Evolutionary conservation across 2,329 filamentous ascomycete species (phyloP).

Genomic region (Aspergillus glaucus): DNA sequence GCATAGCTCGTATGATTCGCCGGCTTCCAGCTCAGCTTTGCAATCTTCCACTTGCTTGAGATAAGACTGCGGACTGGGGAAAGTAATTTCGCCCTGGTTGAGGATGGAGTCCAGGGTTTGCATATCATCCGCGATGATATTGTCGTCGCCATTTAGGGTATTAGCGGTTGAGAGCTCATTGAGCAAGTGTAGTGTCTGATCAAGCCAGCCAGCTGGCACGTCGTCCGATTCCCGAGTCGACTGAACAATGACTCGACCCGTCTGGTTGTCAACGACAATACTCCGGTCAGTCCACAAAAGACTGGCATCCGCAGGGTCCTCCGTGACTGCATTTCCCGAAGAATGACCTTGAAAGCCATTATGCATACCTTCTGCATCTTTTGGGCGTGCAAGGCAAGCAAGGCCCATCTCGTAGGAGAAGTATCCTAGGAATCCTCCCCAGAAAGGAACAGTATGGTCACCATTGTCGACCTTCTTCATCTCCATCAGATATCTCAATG

Average conservation of each 20-base stretch:
- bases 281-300: slow-evolving; percentile 72
- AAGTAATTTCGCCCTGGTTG: slow-evolving; percentile 20
- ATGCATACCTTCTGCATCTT: slow-evolving; percentile 9
- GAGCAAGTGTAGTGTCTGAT: slow-evolving; percentile 21
- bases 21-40: slow-evolving; percentile 65
- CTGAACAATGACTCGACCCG: slow-evolving; percentile 60
- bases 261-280: slow-evolving; percentile 67
- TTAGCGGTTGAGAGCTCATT: slow-evolving; percentile 11
- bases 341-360: slow-evolving; percentile 18
- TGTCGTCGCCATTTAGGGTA: slow-evolving; percentile 2
- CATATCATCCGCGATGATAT: slow-evolving; percentile 8
- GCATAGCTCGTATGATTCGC: slow-evolving; percentile 81
- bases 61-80: slow-evolving; percentile 48
- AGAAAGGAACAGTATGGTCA: slow-evolving; percentile 51
- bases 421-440: slow-evolving; percentile 79
- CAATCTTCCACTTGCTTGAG: slow-evolving; percentile 61
- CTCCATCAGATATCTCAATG: slow-evolving; percentile 34
- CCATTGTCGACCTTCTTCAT: slow-evolving; percentile 32
- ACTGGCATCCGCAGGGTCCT: slow-evolving; percentile 61
- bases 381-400: slow-evolving; percentile 44
- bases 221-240: slow-evolving; percentile 46
- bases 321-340: not conserved
- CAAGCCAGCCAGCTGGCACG: slow-evolving; percentile 42
- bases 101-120: slow-evolving; percentile 27
- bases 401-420: slow-evolving; percentile 80